Percentiles rank a stretch among this genome's conserved stretches.
These are phyloP conservation scores for Boletus fagicola DNA, from an alignment of 768 basidiomycete genomes.

Conservation along the genomic window DNA sequence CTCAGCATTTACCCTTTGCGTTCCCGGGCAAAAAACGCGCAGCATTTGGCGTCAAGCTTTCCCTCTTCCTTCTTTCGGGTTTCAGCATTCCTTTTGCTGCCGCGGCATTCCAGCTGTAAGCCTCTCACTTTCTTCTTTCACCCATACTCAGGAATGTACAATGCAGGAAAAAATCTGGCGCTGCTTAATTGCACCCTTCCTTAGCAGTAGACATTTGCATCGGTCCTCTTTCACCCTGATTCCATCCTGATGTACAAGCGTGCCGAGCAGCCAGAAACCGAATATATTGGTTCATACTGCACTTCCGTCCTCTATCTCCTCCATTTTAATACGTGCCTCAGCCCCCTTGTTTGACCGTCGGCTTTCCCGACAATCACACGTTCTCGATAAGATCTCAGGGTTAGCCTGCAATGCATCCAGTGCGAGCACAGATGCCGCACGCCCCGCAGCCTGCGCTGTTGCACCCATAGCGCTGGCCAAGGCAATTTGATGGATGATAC, in stretches of 20 bases:
- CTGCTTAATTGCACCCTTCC: constrained; percentile 21
- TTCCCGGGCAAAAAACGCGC: constrained; percentile 50
- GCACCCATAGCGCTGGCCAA: constrained; percentile 57
- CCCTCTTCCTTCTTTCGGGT: constrained; percentile 45
- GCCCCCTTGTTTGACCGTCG: constrained; percentile 36
- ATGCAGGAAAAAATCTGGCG: constrained; percentile 41
- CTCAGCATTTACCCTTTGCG: constrained; percentile 56
- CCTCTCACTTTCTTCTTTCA: constrained; percentile 1
- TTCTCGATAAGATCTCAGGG: constrained; percentile 55
- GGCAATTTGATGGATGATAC: constrained; percentile 63
- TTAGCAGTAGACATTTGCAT: constrained; percentile 4
- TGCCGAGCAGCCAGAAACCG: background rate
- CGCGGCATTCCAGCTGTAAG: constrained; percentile 63
- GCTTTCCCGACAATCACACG: constrained; percentile 61
- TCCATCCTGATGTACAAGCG: constrained; percentile 8
- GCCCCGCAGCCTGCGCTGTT: constrained; percentile 53
- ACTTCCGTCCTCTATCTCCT: constrained; percentile 23
- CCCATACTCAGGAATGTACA: constrained; percentile 3
- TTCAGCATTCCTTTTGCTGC: constrained; percentile 70
- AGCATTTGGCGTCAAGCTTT: constrained; percentile 39
- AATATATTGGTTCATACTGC: constrained; percentile 9
- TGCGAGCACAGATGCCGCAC: constrained; percentile 61
- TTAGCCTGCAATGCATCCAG: constrained; percentile 69
- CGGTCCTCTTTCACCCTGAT: background rate
- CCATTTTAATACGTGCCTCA: constrained; percentile 37